Base-by-base conservation (phyloP, 2,329 filamentous ascomycete genomes). In the Fusarium sp. region DNA sequence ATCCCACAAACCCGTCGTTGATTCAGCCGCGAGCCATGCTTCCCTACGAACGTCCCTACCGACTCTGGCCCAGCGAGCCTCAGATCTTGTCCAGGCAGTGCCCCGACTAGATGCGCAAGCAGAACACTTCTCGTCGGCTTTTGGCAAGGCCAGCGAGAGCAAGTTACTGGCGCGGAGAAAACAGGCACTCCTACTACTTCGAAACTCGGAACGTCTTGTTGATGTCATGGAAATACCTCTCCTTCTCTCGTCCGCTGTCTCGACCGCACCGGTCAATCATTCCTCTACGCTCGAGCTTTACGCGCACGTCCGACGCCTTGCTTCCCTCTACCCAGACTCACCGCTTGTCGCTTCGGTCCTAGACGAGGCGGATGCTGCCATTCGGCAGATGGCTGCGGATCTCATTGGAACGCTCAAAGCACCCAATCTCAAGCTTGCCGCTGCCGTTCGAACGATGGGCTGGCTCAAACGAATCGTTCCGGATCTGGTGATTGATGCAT, bases 141-240 rank as follows among this genome's bases (percentile, higher is more conserved):
- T 97, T 80, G 92, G 92, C 81, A 93, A 93, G 78, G 90, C 88
- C 61, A 87, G 87, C 59, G 90, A 92, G 68, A 92, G 90, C 73
- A 87, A 90, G 55, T 86, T 94, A 1, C 86, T 98, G 33, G 90
- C 91, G 56, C 85, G 91, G 31, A 89, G 96, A 73, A 93, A 93
- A 77, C 91, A 92, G 78, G 93, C 94, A 0, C 88, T 98, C 78
- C 87, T 97, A 27, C 86, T 98, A 21, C 90, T 94, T 23, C 89
- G 93, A 52, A 98, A 98, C 79, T 92, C 95, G 33, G 95, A 98
- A 80, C 90, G 95, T 61, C 87, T 98, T 7, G 92, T 94, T 35
- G 95, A 98, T 80, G 91, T 98, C 37, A 89, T 99, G 66, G 95
- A 98, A 77, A 88, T 99, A 35, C 96, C 96, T 1, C 91, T 92